Evolutionary conservation across 2,329 filamentous ascomycete species (phyloP).

Genomic region (Xylariomycetidae sp.): DNA sequence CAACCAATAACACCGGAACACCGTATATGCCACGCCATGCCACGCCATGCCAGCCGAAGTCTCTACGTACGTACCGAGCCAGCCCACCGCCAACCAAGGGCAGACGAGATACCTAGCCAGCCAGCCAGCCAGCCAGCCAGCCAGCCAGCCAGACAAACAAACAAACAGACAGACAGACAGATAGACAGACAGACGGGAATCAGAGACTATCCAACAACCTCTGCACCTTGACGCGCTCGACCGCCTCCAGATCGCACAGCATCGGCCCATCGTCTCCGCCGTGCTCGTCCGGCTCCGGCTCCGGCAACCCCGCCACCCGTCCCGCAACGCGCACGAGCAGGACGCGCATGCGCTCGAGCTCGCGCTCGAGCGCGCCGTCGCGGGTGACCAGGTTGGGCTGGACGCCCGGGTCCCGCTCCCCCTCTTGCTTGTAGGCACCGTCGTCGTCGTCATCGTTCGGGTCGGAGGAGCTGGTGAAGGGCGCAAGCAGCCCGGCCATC

Average conservation of each 20-base stretch:
- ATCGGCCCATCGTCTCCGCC: conserved; percentile 4
- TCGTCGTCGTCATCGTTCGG: conserved; percentile 10
- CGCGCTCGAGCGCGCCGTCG: conserved; percentile 58
- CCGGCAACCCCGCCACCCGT: conserved; percentile 37
- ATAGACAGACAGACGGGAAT: conserved; percentile 1
- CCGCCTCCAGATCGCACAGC: conserved; percentile 29
- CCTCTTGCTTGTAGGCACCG: too few relatives aligned
- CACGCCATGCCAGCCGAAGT: too few relatives aligned
- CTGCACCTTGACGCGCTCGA: conserved; percentile 38
- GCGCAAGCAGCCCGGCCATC: conserved; percentile 45
- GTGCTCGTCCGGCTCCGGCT: conserved; percentile 2
- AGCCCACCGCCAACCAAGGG: too few relatives aligned
- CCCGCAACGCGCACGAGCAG: conserved; percentile 55
- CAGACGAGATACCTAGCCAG: too few relatives aligned
- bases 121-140: too few relatives aligned
- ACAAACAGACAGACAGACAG: too few relatives aligned
- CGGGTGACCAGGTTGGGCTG: conserved; percentile 63
- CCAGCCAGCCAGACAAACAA: too few relatives aligned
- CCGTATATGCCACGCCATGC: too few relatives aligned
- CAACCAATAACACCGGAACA: too few relatives aligned
- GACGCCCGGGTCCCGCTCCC: conserved; percentile 38
- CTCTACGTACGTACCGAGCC: too few relatives aligned
- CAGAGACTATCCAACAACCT: conserved; percentile 32
- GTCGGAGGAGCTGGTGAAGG: conserved; percentile 31
- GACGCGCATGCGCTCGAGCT: conserved; percentile 61